Evolutionary conservation across 1,284 basidiomycete genomes (phyloP).

Genomic region (Tylopilus sp.): DNA sequence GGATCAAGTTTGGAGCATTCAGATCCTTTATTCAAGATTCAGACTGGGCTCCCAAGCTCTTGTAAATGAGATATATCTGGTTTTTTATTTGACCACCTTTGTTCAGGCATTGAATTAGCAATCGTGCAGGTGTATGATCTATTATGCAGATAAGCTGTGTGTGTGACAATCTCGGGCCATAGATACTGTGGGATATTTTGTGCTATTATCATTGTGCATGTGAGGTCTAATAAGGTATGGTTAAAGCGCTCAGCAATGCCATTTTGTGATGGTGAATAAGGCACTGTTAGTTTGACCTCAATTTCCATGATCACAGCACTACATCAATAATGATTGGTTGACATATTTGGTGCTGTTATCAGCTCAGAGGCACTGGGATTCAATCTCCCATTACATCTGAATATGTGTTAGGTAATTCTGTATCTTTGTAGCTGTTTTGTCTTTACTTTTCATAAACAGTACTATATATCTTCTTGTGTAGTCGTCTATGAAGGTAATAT

Average conservation of each 20-base stretch:
- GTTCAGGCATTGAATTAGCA: neutral
- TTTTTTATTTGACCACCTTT: neutral
- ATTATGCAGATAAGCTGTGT: neutral
- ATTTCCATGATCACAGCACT: neutral
- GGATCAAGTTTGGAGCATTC: neutral
- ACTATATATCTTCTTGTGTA: neutral
- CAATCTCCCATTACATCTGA: neutral
- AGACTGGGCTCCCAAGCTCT: neutral
- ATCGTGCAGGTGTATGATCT: neutral
- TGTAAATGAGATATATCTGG: neutral
- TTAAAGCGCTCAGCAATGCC: neutral
- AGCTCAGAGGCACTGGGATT: neutral
- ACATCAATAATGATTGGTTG: neutral
- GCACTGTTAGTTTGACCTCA: neutral
- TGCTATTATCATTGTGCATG: neutral
- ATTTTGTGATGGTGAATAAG: slow-evolving; percentile 2
- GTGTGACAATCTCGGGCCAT: neutral
- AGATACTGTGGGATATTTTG: neutral
- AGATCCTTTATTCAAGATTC: neutral
- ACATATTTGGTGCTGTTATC: neutral
- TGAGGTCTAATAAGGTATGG: neutral
- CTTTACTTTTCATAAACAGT: neutral
- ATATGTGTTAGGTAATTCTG: neutral
- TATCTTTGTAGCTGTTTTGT: neutral
- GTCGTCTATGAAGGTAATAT: neutral